Evolutionary conservation across 345 rosid genomes (phyloP).

Genomic region (Fremontodendron californicum): DNA sequence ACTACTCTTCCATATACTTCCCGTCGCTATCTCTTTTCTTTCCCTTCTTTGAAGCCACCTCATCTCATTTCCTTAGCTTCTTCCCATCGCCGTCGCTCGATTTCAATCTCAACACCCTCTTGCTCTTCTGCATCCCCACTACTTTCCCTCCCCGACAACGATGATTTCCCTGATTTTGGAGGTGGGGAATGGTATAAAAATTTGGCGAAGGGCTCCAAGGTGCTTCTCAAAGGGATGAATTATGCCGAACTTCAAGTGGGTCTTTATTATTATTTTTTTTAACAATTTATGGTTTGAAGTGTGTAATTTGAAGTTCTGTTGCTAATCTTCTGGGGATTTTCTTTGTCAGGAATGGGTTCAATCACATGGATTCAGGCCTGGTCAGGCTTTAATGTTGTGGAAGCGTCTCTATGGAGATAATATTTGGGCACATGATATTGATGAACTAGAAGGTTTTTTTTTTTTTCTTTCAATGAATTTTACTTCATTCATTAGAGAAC

Average conservation of each 20-base stretch:
- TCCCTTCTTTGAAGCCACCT: constrained; percentile 2
- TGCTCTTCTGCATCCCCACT: constrained; percentile 22
- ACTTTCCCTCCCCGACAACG: constrained; percentile 3
- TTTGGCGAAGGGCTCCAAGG: constrained; percentile 33
- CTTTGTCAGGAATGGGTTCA: constrained; percentile 73
- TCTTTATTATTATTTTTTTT: neutral
- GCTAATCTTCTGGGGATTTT: neutral
- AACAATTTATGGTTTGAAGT: neutral
- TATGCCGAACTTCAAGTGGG: constrained; percentile 64
- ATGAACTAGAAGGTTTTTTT: constrained; percentile 64
- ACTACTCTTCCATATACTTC: neutral
- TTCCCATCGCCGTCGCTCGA: constrained; percentile 20
- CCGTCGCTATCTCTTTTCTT: constrained; percentile 8
- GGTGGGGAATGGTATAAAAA: constrained; percentile 13
- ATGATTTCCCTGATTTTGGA: constrained; percentile 12
- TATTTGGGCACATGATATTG: constrained; percentile 59
- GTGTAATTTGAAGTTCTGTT: neutral
- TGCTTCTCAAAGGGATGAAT: constrained; percentile 70
- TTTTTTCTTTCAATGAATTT: neutral
- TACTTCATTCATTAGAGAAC: neutral
- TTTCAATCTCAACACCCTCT: constrained; percentile 19
- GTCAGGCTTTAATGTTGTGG: constrained; percentile 96
- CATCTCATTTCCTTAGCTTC: constrained; percentile 18
- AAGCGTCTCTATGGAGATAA: constrained; percentile 76
- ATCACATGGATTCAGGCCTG: constrained; percentile 78